A percentile compares a stretch with the other conserved stretches of the same genome.
Evolutionary conservation across 1,139 yeast genomes (phyloP).

Genomic region (Hansenula sp.): DNA sequence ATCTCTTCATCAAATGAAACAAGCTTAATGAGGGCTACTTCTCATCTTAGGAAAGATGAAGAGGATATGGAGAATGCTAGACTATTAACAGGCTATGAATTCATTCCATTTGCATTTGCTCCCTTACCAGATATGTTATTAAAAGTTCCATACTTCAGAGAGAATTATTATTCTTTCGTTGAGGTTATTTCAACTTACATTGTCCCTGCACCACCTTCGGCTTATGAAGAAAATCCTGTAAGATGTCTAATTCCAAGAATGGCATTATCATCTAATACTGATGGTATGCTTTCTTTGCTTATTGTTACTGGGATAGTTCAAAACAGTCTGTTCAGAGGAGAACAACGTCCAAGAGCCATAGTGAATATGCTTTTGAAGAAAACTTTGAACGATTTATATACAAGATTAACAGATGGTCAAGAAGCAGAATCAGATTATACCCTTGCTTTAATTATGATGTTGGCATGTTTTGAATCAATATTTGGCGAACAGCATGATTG

Average conservation of each 20-base stretch:
- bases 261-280: constrained; percentile 60
- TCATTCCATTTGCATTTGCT: neutral
- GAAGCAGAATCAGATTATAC: constrained; percentile 65
- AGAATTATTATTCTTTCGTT: constrained; percentile 58
- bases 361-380: constrained; percentile 50
- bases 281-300: constrained; percentile 49
- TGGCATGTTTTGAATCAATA: constrained; percentile 63
- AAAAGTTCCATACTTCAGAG: constrained; percentile 14
- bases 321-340: constrained; percentile 20
- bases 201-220: constrained; percentile 64
- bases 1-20: too few relatives aligned
- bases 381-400: constrained; percentile 54
- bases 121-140: constrained; percentile 18
- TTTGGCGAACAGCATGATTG: constrained; percentile 46
- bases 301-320: constrained; percentile 68
- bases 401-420: constrained; percentile 44
- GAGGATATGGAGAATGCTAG: neutral
- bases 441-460: constrained; percentile 56
- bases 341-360: constrained; percentile 23
- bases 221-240: constrained; percentile 66
- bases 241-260: constrained; percentile 60
- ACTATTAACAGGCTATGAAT: constrained; percentile 7
- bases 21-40: neutral
- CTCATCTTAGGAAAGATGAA: neutral
- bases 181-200: constrained; percentile 57